A percentile compares a stretch with the other conserved stretches of the same genome.
Evolutionary conservation across 2,329 filamentous ascomycete species (phyloP).

Genomic region (Pestalotiopsis fici): DNA sequence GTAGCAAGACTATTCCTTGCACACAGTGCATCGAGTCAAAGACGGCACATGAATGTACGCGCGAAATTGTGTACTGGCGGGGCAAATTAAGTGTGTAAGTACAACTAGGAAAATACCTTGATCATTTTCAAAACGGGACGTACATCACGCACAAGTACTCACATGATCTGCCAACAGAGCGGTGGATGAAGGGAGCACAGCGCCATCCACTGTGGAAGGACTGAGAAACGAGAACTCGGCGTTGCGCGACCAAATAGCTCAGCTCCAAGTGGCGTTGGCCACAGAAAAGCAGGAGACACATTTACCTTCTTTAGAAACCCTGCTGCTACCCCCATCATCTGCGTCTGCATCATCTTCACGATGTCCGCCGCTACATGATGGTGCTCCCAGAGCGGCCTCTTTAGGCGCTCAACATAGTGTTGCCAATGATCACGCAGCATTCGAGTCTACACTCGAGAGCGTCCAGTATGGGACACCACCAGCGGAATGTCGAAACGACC

Average conservation of each 20-base stretch:
- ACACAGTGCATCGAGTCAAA: not conserved
- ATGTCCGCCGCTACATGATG: not conserved
- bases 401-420: not conserved
- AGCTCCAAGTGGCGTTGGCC: not conserved
- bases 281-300: not conserved
- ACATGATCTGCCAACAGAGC: not conserved
- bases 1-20: not conserved
- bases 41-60: not conserved
- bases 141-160: not conserved
- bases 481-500: not conserved
- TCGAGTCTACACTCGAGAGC: not conserved
- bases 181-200: not conserved
- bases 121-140: not conserved
- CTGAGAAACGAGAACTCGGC: not conserved
- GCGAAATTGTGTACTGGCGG: not conserved
- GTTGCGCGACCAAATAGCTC: not conserved
- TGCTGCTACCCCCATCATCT: not conserved
- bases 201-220: not conserved
- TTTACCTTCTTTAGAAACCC: not conserved
- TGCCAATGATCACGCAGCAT: not conserved
- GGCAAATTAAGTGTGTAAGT: not conserved
- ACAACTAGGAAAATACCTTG: no score
- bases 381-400: not conserved
- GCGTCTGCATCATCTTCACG: not conserved
- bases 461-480: not conserved